These are phyloP conservation scores for Rhizoctonia solani DNA, from an alignment of 1,284 basidiomycete genomes.

Conservation along the genomic window DNA sequence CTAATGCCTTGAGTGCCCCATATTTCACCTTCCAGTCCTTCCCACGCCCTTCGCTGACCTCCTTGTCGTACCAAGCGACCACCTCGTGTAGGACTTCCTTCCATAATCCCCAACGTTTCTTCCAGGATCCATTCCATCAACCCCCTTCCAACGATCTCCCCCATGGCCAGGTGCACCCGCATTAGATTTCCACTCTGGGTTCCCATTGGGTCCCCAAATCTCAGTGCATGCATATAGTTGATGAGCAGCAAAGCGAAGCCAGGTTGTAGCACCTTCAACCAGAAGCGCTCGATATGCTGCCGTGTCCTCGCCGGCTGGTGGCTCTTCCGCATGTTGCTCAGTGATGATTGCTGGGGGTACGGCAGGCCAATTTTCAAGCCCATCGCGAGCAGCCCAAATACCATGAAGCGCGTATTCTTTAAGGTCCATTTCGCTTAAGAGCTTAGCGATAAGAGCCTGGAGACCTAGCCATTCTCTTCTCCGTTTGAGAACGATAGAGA, in stretches of 20 bases:
- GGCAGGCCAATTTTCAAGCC: slow-evolving; percentile 21
- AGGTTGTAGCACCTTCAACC: slow-evolving; percentile 11
- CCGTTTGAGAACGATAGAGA: neutral
- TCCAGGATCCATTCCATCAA: slow-evolving; percentile 27
- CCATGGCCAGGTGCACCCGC: slow-evolving; percentile 20
- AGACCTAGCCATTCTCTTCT: slow-evolving; percentile 5
- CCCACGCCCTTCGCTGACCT: slow-evolving; percentile 12
- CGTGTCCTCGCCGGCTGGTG: neutral
- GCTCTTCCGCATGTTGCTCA: neutral
- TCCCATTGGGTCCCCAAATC: slow-evolving; percentile 32
- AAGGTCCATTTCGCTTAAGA: neutral
- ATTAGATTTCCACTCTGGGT: slow-evolving; percentile 14
- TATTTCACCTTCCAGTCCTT: slow-evolving; percentile 14
- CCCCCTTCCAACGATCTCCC: slow-evolving; percentile 20
- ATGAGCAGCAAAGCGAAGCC: neutral
- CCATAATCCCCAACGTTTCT: slow-evolving; percentile 27
- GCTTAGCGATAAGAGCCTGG: slow-evolving; percentile 9
- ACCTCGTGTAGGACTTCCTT: slow-evolving; percentile 7
- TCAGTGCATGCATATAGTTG: slow-evolving; percentile 22
- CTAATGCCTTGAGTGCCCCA: neutral
- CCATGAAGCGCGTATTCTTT: neutral
- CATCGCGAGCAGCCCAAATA: slow-evolving; percentile 23
- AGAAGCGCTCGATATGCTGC: slow-evolving; percentile 20
- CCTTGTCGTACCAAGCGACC: slow-evolving; percentile 21
- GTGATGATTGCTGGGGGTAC: neutral